Evolutionary conservation across 2,329 filamentous ascomycete species (phyloP), one percentile per base, ranked within the genome.

Genomic region (Trichoderma hamatum): DNA sequence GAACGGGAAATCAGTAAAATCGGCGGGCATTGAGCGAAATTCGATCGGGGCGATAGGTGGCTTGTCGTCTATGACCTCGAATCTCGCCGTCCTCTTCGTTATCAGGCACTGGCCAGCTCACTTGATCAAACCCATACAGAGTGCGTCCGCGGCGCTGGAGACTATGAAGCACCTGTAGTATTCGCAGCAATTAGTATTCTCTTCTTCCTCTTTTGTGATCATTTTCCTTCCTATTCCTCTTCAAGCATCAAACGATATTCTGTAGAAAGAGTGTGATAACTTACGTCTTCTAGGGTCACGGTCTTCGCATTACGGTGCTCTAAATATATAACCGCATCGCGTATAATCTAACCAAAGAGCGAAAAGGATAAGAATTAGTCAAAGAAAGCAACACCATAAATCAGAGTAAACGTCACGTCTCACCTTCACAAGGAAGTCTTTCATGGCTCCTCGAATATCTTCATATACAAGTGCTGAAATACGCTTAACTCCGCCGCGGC

Each of bases 401-500:
- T 11, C 11, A 9, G 56, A 5, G 14, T 5, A 43, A n/a, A 6
- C 10, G 16, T 43, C 19, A 19, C 1, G 21, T 10, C 39, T 51
- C 80, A 89, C 88, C 32, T 72, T 71, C 5, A 79, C 72, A 0
- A 94, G 78, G 0, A 84, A 81, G 0, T 73, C 70, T 26, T 83
- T 86, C 1, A 94, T 64, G 0, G 82, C 86, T 0, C 4, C 21
- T 0, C 92, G 82, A 0, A 84, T 77, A 0, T 92, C 89, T 0
- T 88, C 82, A 73, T 94, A 94, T 3, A 94, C 89, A 0, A 0
- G 56, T 72, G 76, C 85, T 0, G 89, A 90, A 10, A 94, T 93
- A 0, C 92, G 83, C 76, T 94, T 94, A 0, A 95, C 89, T 0
- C 92, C 92, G 1, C 92, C 92, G 7, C 92, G 88, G 6, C 92